phyloP scores from a whole-genome alignment of 2,329 filamentous ascomycete genomes.

The Colletotrichum limetticola region DNA sequence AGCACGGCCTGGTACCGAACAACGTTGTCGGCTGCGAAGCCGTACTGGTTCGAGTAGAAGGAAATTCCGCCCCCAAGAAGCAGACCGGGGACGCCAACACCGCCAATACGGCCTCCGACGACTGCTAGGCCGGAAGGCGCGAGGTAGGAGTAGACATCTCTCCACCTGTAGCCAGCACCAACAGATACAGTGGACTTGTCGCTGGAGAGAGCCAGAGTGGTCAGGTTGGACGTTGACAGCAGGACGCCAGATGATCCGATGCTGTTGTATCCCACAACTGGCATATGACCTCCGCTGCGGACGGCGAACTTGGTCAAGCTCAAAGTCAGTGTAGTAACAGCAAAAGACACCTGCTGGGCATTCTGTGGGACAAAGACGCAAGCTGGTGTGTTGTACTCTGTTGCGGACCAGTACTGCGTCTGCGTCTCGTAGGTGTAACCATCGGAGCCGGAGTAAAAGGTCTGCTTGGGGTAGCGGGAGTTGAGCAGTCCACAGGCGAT shows the following conservation, averaged over 20 bases:
- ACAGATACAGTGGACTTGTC: slow-evolving; percentile 43
- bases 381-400: slow-evolving; percentile 32
- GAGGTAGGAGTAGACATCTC: slow-evolving; percentile 42
- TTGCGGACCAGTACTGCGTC: slow-evolving; percentile 28
- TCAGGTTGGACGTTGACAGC: slow-evolving; percentile 50
- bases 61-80: slow-evolving; percentile 46
- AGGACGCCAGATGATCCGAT: slow-evolving; percentile 42
- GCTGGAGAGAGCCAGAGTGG: slow-evolving; percentile 42
- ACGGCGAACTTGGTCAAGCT: slow-evolving; percentile 39
- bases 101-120: slow-evolving; percentile 42
- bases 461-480: slow-evolving; percentile 4
- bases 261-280: slow-evolving; percentile 41
- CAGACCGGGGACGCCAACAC: slow-evolving; percentile 44
- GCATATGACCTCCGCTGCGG: slow-evolving; percentile 44
- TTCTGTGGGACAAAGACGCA: slow-evolving; percentile 41
- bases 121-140: slow-evolving; percentile 38
- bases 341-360: slow-evolving; percentile 38
- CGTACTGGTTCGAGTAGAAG: slow-evolving; percentile 43
- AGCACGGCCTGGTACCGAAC: slow-evolving; percentile 55
- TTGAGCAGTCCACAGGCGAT: slow-evolving; percentile 5
- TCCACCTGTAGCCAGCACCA: slow-evolving; percentile 45
- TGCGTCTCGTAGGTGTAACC: slow-evolving; percentile 21
- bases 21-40: slow-evolving; percentile 43
- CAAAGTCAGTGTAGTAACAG: slow-evolving; percentile 38
- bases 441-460: slow-evolving; percentile 7